Evolutionary conservation across 2,329 filamentous ascomycete species (phyloP).

Genomic region (Fusarium compactum): DNA sequence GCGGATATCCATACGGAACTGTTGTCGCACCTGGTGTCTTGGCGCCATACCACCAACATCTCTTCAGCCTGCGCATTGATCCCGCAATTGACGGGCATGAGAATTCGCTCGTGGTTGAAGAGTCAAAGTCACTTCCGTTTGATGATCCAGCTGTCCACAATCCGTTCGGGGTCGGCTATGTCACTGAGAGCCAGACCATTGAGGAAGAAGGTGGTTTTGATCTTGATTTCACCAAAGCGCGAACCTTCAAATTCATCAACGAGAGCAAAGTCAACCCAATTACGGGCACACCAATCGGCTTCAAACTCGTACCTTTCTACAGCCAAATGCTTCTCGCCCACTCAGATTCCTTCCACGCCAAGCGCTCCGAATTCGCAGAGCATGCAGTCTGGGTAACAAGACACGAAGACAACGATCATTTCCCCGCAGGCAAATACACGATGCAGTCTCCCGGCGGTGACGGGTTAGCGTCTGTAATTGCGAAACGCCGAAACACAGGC

Average conservation of each 20-base stretch:
- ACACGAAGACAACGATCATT: conserved; percentile 58
- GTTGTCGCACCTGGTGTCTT: conserved; percentile 71
- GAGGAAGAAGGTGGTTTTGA: conserved; percentile 61
- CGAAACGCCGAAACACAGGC: conserved; percentile 41
- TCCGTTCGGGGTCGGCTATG: conserved; percentile 63
- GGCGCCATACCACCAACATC: conserved; percentile 72
- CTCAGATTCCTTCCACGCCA: conserved; percentile 54
- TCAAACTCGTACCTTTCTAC: conserved; percentile 58
- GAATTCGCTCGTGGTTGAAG: conserved; percentile 63
- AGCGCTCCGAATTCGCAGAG: conserved; percentile 57
- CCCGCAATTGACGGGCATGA: conserved; percentile 70
- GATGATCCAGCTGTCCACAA: conserved; percentile 58
- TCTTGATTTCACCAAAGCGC: conserved; percentile 62
- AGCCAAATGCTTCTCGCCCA: conserved; percentile 62
- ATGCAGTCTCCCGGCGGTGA: conserved; percentile 61
- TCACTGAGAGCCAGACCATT: conserved; percentile 58
- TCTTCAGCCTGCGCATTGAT: conserved; percentile 75
- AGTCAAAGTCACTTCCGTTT: conserved; percentile 58
- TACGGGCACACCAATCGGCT: conserved; percentile 59
- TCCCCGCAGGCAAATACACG: conserved; percentile 57
- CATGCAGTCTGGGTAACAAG: conserved; percentile 61
- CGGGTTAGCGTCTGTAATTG: conserved; percentile 51
- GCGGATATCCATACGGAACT: conserved; percentile 66
- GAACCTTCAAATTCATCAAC: conserved; percentile 63
- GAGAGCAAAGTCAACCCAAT: conserved; percentile 56